A percentile compares a stretch with the other conserved stretches of the same genome.
These are phyloP conservation scores for Metarhizium humberi DNA, from an alignment of 2,329 filamentous ascomycete species.

Conservation along the genomic window DNA sequence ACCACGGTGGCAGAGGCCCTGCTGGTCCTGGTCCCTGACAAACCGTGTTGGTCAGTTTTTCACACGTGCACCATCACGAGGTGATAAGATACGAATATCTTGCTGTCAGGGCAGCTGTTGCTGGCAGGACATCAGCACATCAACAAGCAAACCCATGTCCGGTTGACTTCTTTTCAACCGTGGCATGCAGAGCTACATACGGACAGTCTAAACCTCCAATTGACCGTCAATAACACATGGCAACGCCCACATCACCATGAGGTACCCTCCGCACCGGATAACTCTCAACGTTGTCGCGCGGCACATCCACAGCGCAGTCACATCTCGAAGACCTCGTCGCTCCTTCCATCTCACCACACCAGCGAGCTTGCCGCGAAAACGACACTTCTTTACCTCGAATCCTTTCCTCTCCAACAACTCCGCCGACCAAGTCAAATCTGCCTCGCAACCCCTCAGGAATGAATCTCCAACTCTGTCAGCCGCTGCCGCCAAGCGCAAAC, in stretches of 20 bases:
- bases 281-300: conserved; percentile 20
- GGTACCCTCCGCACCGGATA: conserved; percentile 21
- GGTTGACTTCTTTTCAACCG: neutral
- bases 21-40: too few species aligned
- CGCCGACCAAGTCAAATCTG: conserved; percentile 10
- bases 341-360: conserved; percentile 38
- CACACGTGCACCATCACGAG: conserved; percentile 15
- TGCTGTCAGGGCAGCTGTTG: neutral
- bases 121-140: too few species aligned
- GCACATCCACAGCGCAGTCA: conserved; percentile 19
- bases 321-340: conserved; percentile 18
- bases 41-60: neutral
- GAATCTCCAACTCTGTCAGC: conserved; percentile 8
- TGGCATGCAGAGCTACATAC: neutral
- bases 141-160: too few species aligned
- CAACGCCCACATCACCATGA: conserved; percentile 19
- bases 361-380: conserved; percentile 40
- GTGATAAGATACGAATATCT: conserved; percentile 7
- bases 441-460: conserved; percentile 10
- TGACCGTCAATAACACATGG: conserved; percentile 11
- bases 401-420: conserved; percentile 35
- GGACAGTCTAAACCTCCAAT: neutral
- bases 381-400: conserved; percentile 59
- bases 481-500: conserved; percentile 33
- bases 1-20: too few species aligned